Base-by-base conservation (phyloP, 2,329 filamentous ascomycete genomes). In the Colletotrichum camelliae region DNA sequence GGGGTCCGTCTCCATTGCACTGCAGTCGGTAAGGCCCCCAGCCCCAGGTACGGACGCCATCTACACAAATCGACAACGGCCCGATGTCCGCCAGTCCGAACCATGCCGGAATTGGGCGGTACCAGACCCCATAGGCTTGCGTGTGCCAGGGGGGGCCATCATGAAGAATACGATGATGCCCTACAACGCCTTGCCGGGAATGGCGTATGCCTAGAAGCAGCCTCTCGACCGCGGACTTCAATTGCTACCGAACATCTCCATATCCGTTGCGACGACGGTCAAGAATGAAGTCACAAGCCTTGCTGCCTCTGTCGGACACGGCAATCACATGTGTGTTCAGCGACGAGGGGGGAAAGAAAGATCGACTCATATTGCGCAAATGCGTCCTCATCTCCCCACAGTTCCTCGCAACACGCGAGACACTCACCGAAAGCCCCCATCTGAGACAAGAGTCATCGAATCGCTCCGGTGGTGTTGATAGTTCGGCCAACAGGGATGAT, bases 381-480 rank as follows among this genome's bases (percentile, higher is more conserved):
- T 68, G 48, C 24, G 35, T 37, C 33, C 35, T 65, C 70, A 68
- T 72, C 57, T 70, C 52, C 33, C 64, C 70, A 21, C 64, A 35
- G 70, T 31, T 65, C 29, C 37, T 39, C 27, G 16, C 57, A 43
- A 12, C 24, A 21, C 24, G 31, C 43, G 18, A 73, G 18, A 73
- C 43, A 60, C 60, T 74, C 70, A 69, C 70, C 74, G 74, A 69
- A 69, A 64, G 35, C 21, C 35, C 31, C 74, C 48, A 71, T 24
- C 35, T 60, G 60, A 74, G 70, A 74, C 74, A 76, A 76, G 57
- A 68, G 37, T 68, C 64, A 43, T 68, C 57, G 62, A 57, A 37
- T n/a, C 31, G 55, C n/a, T 68, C 27, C 39, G 21, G 37, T 48
- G 57, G 39, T 55, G 62, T 8, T 35, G 39, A 35, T 27, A 27